phyloP scores from a whole-genome alignment of 306 rosid genomes.

The Quercus robur region DNA sequence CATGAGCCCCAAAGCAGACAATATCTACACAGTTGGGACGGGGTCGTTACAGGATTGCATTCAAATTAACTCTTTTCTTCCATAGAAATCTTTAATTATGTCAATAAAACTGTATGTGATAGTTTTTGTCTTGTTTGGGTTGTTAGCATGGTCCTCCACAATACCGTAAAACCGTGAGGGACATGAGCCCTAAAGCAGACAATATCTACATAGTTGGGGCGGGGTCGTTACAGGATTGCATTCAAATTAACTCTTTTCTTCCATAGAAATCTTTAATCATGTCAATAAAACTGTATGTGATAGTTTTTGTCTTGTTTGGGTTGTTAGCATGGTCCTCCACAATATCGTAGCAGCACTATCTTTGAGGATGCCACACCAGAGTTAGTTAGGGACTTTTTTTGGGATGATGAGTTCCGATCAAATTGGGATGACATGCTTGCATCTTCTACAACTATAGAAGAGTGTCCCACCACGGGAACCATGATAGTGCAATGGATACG shows the following conservation, averaged over 20 bases:
- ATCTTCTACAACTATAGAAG: conserved; percentile 40
- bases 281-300: background rate
- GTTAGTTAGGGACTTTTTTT: conserved; percentile 55
- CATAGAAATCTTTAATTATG: no score
- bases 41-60: no score
- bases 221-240: background rate
- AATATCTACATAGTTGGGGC: no score
- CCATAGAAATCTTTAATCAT: background rate
- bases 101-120: no score
- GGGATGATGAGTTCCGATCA: conserved; percentile 56
- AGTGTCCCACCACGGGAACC: conserved; percentile 58
- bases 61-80: no score
- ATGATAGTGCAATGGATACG: conserved; percentile 58
- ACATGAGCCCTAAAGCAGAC: no score
- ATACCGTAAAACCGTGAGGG: no score
- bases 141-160: no score
- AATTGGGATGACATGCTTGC: conserved; percentile 59
- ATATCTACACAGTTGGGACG: no score
- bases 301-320: conserved; percentile 7
- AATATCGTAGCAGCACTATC: conserved; percentile 51
- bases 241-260: background rate
- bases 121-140: no score
- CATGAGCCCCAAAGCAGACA: no score
- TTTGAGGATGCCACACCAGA: conserved; percentile 70
- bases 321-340: conserved; percentile 55